Evolutionary conservation across 345 rosid species (phyloP).

Genomic region (Jatropha curcas): DNA sequence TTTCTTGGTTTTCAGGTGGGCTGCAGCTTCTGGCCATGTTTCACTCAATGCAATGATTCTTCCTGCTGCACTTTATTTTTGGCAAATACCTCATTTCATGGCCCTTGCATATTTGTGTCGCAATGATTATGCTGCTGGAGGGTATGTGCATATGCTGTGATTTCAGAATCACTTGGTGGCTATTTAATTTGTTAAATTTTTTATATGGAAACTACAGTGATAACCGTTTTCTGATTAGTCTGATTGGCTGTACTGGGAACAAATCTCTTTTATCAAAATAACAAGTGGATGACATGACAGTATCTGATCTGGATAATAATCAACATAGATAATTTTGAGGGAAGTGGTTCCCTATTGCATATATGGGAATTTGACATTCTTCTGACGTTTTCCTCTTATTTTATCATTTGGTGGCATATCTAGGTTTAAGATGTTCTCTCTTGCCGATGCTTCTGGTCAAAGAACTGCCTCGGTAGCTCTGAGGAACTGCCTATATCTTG

Average conservation of each 20-base stretch:
- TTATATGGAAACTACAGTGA: not conserved
- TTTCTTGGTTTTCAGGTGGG: slow-evolving; percentile 66
- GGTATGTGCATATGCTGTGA: slow-evolving; percentile 50
- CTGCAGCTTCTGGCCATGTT: slow-evolving; percentile 80
- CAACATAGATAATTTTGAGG: not conserved
- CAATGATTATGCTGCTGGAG: slow-evolving; percentile 91
- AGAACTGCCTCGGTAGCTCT: slow-evolving; percentile 78
- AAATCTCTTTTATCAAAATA: not conserved
- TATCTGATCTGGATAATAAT: not conserved
- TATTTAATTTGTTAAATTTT: not conserved
- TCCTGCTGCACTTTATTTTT: slow-evolving; percentile 92
- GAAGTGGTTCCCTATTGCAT: no score
- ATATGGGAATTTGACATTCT: not conserved
- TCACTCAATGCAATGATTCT: slow-evolving; percentile 72
- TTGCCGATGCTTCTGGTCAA: slow-evolving; percentile 77
- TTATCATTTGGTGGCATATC: slow-evolving; percentile 3
- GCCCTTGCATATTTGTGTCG: slow-evolving; percentile 89
- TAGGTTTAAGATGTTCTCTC: slow-evolving; percentile 92
- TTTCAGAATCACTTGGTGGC: not conserved
- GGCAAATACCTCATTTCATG: slow-evolving; percentile 99
- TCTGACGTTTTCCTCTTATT: not conserved
- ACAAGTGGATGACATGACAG: not conserved
- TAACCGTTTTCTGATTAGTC: not conserved
- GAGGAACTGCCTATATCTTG: slow-evolving; percentile 84
- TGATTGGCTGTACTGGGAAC: not conserved